Evolutionary conservation across 345 rosid species (phyloP).

Genomic region (Salix exigua): DNA sequence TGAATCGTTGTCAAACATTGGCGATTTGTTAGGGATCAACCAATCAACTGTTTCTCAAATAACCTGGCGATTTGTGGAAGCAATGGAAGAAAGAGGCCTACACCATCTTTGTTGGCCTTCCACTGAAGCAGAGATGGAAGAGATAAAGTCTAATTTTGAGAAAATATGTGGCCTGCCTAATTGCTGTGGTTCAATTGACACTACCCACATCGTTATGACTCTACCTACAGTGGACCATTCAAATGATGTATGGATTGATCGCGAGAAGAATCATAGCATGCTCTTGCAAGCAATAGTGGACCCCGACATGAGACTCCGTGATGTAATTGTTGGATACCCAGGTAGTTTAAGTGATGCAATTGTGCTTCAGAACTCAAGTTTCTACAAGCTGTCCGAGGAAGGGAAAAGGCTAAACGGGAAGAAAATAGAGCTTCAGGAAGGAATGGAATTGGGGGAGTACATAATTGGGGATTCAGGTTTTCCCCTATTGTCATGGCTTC

Average conservation of each 20-base stretch:
- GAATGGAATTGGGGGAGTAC: constrained; percentile 47
- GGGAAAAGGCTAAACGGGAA: constrained; percentile 52
- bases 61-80: constrained; percentile 78
- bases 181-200: constrained; percentile 66
- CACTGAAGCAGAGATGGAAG: constrained; percentile 42
- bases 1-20: constrained; percentile 60
- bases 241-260: constrained; percentile 57
- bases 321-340: constrained; percentile 62
- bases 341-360: constrained; percentile 60
- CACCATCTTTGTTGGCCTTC: constrained; percentile 68
- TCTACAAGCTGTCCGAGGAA: constrained; percentile 56
- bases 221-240: constrained; percentile 55
- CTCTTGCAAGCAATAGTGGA: constrained; percentile 64
- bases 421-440: constrained; percentile 37
- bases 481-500: constrained; percentile 63
- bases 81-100: constrained; percentile 66
- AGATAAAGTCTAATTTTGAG: constrained; percentile 55
- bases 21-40: constrained; percentile 59
- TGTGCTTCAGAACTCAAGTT: constrained; percentile 56
- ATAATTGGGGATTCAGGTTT: constrained; percentile 55
- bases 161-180: constrained; percentile 59
- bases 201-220: constrained; percentile 62
- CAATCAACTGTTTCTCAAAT: constrained; percentile 73
- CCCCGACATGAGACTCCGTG: constrained; percentile 68
- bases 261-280: constrained; percentile 72